Percentiles rank a stretch among this genome's conserved stretches.
phyloP scores from a whole-genome alignment of 2,329 filamentous ascomycete species.

The Venturia carpophila region DNA sequence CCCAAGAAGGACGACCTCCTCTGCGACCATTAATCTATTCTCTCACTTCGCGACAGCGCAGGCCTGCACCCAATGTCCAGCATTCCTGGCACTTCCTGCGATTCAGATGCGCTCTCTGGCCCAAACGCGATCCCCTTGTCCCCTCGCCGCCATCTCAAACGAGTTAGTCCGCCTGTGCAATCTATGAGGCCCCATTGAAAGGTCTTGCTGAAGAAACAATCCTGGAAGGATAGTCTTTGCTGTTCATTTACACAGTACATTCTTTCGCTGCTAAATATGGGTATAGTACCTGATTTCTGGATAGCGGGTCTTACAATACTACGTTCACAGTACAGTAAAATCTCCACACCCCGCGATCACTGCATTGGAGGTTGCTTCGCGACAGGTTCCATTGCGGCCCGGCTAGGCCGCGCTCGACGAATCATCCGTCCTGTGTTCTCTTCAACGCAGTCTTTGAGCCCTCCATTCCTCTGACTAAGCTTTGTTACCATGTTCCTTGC shows the following conservation, averaged over 20 bases:
- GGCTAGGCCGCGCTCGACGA: too few relatives aligned
- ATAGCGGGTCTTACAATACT: too few relatives aligned
- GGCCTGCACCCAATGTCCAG: neutral
- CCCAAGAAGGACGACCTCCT: neutral
- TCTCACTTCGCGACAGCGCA: neutral
- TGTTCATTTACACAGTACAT: neutral
- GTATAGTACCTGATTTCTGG: too few relatives aligned
- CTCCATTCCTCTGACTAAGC: neutral
- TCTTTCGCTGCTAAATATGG: neutral
- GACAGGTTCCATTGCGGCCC: too few relatives aligned
- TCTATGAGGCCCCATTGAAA: neutral
- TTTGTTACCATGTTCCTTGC: neutral
- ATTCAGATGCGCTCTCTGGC: neutral
- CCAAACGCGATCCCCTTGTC: constrained; percentile 1
- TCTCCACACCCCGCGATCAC: too few relatives aligned
- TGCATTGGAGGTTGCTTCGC: too few relatives aligned
- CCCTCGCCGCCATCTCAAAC: neutral
- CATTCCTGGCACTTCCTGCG: neutral
- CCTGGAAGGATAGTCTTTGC: neutral
- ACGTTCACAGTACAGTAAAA: too few relatives aligned
- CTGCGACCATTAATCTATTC: constrained; percentile 2
- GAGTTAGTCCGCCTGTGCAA: neutral
- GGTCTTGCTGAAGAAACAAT: constrained; percentile 1
- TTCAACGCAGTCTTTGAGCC: neutral
- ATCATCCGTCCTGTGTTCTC: neutral